Percentiles rank a stretch among this genome's conserved stretches.
Evolutionary conservation across 2,329 filamentous ascomycete genomes (phyloP).

Genomic region (Alternaria ventricosa): DNA sequence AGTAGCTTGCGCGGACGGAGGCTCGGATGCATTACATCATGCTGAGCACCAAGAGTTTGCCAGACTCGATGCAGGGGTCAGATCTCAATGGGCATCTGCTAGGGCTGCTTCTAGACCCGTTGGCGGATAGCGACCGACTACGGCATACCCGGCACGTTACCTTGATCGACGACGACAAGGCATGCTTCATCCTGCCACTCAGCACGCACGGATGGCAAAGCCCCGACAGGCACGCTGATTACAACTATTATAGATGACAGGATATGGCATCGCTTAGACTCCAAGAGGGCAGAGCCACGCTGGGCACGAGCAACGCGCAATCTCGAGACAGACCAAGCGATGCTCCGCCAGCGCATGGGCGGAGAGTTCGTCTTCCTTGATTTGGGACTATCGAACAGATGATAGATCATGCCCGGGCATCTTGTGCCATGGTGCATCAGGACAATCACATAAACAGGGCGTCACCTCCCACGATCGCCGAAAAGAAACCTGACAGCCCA

Average conservation of each 20-base stretch:
- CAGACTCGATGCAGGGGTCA: conserved; percentile 23
- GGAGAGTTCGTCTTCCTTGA: background rate
- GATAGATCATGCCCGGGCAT: background rate
- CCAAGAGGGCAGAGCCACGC: background rate
- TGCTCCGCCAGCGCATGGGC: background rate
- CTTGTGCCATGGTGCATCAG: background rate
- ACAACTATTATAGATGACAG: background rate
- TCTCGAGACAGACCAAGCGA: background rate
- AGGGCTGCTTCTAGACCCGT: conserved; percentile 19
- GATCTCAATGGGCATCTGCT: conserved; percentile 24
- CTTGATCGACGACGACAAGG: conserved; percentile 22
- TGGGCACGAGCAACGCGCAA: conserved; percentile 2
- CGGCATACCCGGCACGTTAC: conserved; percentile 36
- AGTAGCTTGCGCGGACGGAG: conserved; percentile 17
- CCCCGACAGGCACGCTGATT: conserved; percentile 3
- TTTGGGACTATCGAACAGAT: background rate
- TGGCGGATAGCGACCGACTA: conserved; percentile 30
- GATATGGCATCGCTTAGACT: background rate
- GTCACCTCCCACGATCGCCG: conserved; percentile 16
- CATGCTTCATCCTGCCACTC: conserved; percentile 1
- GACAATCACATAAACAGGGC: conserved; percentile 2
- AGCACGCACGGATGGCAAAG: conserved; percentile 9
- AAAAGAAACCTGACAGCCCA: conserved; percentile 10
- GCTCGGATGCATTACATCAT: conserved; percentile 39
- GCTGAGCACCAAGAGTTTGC: conserved; percentile 13